Evolutionary conservation across 805 yeast genomes (phyloP), one percentile per base, ranked within the genome.

Genomic region (Isabelozyma heimii): DNA sequence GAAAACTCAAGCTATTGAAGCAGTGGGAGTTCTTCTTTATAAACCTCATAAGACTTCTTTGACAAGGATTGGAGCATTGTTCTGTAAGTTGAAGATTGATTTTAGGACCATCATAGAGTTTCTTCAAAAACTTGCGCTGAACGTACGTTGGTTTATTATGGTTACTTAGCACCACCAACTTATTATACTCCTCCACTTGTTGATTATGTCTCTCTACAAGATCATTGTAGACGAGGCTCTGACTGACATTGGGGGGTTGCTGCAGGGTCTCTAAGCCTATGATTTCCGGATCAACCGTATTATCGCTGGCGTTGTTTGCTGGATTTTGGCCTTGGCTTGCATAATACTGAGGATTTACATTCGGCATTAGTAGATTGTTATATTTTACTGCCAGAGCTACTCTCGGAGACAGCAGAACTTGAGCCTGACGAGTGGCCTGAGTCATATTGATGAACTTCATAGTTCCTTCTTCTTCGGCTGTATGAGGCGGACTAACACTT

Each of bases 101-200:
- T 13, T 4, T 8, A 30, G 35, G 35, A 30, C 35, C n/a, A 10
- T 30, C 35, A 30, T 30, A 6, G 35, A 30, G 10, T 10, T 30
- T 30, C n/a, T 4, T 9, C 35, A 30, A 30, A 30, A 30, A 30
- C 35, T 30, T 30, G n/a, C 35, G 10, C n/a, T 30, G 35, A 30
- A 30, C n/a, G n/a, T 30, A 13, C 35, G 2, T 30, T 30, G 35
- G 35, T n/a, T 37, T 37, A 2, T 12, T 37, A 4, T 4, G 9
- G 40, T 37, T 30, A 5, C 35, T 30, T 10, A 41, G 28, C 5
- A 52, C 44, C 12, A 47, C 37, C 14, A 38, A 43, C 27, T 52
- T 52, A 39, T 53, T 53, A 41, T 52, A 52, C 13, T 49, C 52
- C 40, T 53, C 57, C 9, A 52, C 50, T 35, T 53, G 55, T 13